phyloP scores from a whole-genome alignment of 2,329 filamentous ascomycete species.

The Lachnellula occidentalis region DNA sequence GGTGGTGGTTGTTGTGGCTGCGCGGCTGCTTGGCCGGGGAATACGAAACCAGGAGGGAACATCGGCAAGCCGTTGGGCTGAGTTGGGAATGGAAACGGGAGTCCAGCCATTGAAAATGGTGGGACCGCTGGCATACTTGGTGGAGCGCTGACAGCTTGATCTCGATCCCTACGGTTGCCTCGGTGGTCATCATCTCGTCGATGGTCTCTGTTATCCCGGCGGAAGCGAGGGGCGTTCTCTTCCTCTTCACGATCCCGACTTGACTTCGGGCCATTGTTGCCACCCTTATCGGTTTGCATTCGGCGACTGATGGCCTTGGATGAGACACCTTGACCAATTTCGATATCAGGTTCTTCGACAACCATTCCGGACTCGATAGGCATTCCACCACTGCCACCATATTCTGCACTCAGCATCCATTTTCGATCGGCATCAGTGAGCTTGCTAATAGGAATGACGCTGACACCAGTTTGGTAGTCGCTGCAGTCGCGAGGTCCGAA shows the following conservation, averaged over 20 bases:
- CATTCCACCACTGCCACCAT: conserved; percentile 82
- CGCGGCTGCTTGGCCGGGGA: conserved; percentile 27
- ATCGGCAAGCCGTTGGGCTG: conserved; percentile 43
- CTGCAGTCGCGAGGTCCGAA: conserved; percentile 97
- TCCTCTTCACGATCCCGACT: conserved; percentile 28
- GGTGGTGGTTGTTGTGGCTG: conserved; percentile 24
- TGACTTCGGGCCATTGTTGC: conserved; percentile 59
- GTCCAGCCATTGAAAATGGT: conserved; percentile 11
- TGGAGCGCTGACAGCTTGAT: conserved; percentile 7
- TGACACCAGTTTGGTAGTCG: conserved; percentile 88
- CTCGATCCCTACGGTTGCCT: conserved; percentile 7
- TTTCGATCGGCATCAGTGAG: conserved; percentile 95
- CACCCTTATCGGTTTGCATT: conserved; percentile 64
- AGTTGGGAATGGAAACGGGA: conserved; percentile 37
- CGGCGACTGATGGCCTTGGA: conserved; percentile 76
- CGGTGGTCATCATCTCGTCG: conserved; percentile 12
- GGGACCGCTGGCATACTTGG: conserved; percentile 18
- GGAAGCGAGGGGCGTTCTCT: conserved; percentile 23
- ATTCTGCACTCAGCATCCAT: conserved; percentile 93
- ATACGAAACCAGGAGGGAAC: conserved; percentile 41
- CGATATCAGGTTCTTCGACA: conserved; percentile 96
- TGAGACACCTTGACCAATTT: conserved; percentile 94
- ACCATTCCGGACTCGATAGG: conserved; percentile 77
- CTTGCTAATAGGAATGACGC: conserved; percentile 85
- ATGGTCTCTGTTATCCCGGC: conserved; percentile 17